A percentile compares a stretch with the other conserved stretches of the same genome.
Evolutionary conservation across 768 basidiomycete species (phyloP).

Genomic region (Xerocomellus chrysenteron): DNA sequence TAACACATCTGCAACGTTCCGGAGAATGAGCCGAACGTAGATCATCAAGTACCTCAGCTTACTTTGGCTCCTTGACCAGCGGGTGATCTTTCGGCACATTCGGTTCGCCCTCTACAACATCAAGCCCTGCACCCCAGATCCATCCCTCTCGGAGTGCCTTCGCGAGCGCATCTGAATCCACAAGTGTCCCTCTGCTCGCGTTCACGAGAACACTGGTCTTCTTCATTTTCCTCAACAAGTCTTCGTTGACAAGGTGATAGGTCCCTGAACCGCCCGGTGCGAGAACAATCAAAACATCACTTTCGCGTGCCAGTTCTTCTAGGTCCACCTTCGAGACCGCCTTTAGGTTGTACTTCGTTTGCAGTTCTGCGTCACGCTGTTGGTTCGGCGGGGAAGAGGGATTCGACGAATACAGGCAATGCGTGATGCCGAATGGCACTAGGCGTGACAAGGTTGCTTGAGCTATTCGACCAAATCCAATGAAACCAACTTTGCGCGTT

Average conservation of each 20-base stretch:
- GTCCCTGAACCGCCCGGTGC: constrained; percentile 74
- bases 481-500: constrained; percentile 76
- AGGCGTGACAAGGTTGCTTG: constrained; percentile 80
- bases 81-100: constrained; percentile 71
- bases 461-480: constrained; percentile 94
- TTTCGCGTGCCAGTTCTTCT: constrained; percentile 68
- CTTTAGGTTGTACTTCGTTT: constrained; percentile 35
- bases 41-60: constrained; percentile 16
- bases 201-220: constrained; percentile 80
- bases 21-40: not conserved
- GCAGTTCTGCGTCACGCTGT: constrained; percentile 38
- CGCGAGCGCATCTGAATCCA: constrained; percentile 88
- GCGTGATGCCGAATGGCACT: constrained; percentile 76
- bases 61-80: constrained; percentile 76
- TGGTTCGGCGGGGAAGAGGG: constrained; percentile 48
- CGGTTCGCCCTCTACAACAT: constrained; percentile 94
- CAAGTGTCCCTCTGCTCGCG: constrained; percentile 77
- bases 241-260: constrained; percentile 66
- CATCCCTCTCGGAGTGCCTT: constrained; percentile 71
- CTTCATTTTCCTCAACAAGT: constrained; percentile 84
- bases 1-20: constrained; percentile 54
- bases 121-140: constrained; percentile 92
- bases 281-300: constrained; percentile 84
- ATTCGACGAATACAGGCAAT: constrained; percentile 66
- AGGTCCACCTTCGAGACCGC: constrained; percentile 56